Evolutionary conservation across 140 eudicot species (phyloP), one percentile per base, ranked within the genome.

Genomic region (Senecio squalidus): DNA sequence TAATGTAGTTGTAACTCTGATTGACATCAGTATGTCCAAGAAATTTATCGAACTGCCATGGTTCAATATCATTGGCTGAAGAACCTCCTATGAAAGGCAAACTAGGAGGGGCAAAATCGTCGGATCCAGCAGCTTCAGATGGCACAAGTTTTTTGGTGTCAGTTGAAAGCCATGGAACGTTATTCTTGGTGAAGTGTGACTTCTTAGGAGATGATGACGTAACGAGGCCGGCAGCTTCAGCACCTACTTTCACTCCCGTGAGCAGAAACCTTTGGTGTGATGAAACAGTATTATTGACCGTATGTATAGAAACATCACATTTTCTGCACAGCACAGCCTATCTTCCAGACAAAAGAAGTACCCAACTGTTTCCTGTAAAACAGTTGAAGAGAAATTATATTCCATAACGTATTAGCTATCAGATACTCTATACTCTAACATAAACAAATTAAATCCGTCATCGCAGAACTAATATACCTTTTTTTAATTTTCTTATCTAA

Each of bases 331-430:
- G 78, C 24, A 88, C 46, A 57, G 96, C 96, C 96, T 78, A 49
- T 88, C 96, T 74, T 88, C 94, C 43, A 84, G 52, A 72, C 96
- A 88, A 59, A 88, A 81, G 86, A 88, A 84, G 63, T 64, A 88
- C 3, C 91, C 96, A 53, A 50, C 75, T 17, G 85, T 41, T 53
- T 88, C 96, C 91, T 88, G 94, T 69, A 60, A n/a, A 38, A 6
- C 18, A 8, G 41, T 9, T 1, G 10, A 36, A 36, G 14, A 36
- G 15, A 31, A 11, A 31, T n/a, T n/a, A n/a, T n/a, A n/a, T n/a
- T n/a, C n/a, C n/a, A n/a, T n/a, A 7, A 4, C 8, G 20, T 11
- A 9, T 17, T 13, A 10, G 56, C 20, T 23, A n/a, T n/a, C 24
- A 23, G 56, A 18, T 1, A 60, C 52, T 24, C 43, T 8, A 25